phyloP scores from a whole-genome alignment of 345 rosid genomes.

The Salix suchowensis region DNA sequence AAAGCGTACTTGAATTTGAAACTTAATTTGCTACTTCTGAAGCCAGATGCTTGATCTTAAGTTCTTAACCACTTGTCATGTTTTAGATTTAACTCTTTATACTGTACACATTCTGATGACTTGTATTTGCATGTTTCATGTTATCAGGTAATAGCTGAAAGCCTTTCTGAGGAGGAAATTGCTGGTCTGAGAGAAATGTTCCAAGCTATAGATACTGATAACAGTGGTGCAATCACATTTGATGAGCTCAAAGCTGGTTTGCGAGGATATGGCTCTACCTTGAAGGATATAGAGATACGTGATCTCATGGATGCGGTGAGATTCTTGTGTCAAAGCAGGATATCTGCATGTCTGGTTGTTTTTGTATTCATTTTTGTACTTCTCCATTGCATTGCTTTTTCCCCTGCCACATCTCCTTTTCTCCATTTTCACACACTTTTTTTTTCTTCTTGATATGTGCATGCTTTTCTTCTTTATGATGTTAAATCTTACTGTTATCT shows the following conservation, averaged over 20 bases:
- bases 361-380: neutral
- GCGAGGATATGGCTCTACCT: slow-evolving; percentile 89
- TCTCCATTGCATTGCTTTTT: neutral
- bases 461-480: neutral
- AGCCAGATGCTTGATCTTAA: neutral
- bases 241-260: slow-evolving; percentile 97
- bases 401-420: neutral
- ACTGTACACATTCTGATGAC: neutral
- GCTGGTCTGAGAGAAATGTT: slow-evolving; percentile 97
- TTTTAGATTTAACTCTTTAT: neutral
- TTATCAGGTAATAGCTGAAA: slow-evolving; percentile 93
- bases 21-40: neutral
- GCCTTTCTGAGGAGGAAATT: slow-evolving; percentile 98
- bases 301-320: slow-evolving; percentile 98
- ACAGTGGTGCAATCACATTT: slow-evolving; percentile 94
- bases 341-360: neutral
- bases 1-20: slow-evolving; percentile 5
- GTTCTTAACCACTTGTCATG: neutral
- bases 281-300: slow-evolving; percentile 92
- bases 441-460: neutral
- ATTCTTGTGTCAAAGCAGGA: neutral
- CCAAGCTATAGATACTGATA: slow-evolving; percentile 87
- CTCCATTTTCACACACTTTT: neutral
- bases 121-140: slow-evolving; percentile 11
- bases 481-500: slow-evolving; percentile 1